A percentile compares a stretch with the other conserved stretches of the same genome.
Conservation (phyloP, 2,329 filamentous ascomycete species). For the Fusarium burgessii region DNA sequence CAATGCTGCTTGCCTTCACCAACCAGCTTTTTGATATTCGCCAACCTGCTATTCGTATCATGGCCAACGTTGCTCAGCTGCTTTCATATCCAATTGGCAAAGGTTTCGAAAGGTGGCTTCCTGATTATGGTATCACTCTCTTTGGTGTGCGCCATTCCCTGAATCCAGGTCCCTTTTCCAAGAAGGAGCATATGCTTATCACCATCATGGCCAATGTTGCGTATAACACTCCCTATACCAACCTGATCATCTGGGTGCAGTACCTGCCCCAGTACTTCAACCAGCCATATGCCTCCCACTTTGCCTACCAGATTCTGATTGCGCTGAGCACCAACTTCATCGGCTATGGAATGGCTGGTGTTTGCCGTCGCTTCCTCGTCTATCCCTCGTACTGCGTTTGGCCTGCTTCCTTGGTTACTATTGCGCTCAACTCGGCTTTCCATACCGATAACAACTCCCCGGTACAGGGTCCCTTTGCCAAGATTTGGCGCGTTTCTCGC, state of each 20-base stretch:
- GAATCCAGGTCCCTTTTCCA: conserved; percentile 68
- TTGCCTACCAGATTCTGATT: conserved; percentile 67
- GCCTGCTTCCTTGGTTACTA: conserved; percentile 67
- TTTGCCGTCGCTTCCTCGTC: conserved; percentile 65
- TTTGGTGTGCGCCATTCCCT: conserved; percentile 61
- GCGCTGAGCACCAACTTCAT: conserved; percentile 68
- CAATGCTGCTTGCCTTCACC: conserved; percentile 61
- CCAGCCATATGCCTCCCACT: conserved; percentile 64
- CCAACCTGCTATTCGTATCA: conserved; percentile 65
- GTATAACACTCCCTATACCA: conserved; percentile 65
- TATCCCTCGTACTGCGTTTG: conserved; percentile 68
- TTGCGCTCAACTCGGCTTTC: conserved; percentile 66
- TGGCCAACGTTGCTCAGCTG: conserved; percentile 67
- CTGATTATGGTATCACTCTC: conserved; percentile 62
- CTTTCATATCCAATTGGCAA: conserved; percentile 67
- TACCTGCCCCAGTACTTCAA: conserved; percentile 65
- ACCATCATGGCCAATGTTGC: conserved; percentile 72
- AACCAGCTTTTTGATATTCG: conserved; percentile 71
- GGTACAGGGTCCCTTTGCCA: conserved; percentile 58
- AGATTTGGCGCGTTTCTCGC: conserved; percentile 60
- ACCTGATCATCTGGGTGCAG: conserved; percentile 67
- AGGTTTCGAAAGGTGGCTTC: conserved; percentile 62
- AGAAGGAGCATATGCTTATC: conserved; percentile 72
- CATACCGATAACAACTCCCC: conserved; percentile 59
- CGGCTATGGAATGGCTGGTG: conserved; percentile 70